Conservation (phyloP, 2,329 filamentous ascomycete species). For the Tolypocladium ophioglossoides region DNA sequence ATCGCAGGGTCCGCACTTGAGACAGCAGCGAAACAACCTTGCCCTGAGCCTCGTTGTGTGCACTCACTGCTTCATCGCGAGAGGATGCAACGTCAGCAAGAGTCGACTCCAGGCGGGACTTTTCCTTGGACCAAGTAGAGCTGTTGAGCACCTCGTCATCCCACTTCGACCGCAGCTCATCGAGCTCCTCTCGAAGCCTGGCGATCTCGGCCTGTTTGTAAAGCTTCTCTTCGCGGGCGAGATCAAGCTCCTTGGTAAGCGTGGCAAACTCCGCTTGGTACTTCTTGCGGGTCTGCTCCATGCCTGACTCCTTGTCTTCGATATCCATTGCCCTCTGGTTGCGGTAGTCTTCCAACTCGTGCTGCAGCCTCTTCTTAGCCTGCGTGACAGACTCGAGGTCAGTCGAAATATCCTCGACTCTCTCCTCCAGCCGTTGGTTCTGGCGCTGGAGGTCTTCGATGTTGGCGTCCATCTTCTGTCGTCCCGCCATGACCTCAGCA, state of each 20-base stretch:
- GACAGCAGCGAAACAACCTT: conserved; percentile 86
- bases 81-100: conserved; percentile 80
- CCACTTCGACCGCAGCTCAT: conserved; percentile 92
- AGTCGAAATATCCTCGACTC: conserved; percentile 80
- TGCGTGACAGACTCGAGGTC: conserved; percentile 79
- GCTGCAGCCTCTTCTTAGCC: conserved; percentile 87
- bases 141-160: conserved; percentile 96
- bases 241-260: conserved; percentile 82
- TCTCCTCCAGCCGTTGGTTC: conserved; percentile 82
- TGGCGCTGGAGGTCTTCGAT: conserved; percentile 87
- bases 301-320: conserved; percentile 89
- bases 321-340: conserved; percentile 92
- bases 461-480: conserved; percentile 76
- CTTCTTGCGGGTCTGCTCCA: conserved; percentile 96
- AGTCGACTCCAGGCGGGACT: conserved; percentile 80
- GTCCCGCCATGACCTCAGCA: conserved; percentile 81
- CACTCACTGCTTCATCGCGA: conserved; percentile 85
- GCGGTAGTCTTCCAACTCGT: conserved; percentile 95
- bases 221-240: conserved; percentile 80
- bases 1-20: conserved; percentile 76
- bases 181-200: conserved; percentile 86
- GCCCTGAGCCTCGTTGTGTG: conserved; percentile 89
- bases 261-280: conserved; percentile 89
- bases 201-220: conserved; percentile 82
- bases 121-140: conserved; percentile 97